Evolutionary conservation across 352 stramenopile genomes (phyloP).

Genomic region (Globisporangium lucens): DNA sequence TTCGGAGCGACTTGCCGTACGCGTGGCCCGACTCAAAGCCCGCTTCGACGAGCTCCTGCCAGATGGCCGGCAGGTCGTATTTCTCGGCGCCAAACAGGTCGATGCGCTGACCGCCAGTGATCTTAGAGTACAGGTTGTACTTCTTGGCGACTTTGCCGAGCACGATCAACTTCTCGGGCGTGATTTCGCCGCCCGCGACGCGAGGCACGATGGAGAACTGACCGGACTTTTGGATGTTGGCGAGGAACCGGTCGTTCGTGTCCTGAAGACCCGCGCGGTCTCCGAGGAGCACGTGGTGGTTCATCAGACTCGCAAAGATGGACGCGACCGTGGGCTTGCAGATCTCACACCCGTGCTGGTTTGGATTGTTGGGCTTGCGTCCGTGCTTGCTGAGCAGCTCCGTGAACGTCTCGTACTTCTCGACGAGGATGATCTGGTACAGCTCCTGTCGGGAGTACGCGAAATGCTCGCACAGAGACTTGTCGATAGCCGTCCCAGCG

Average conservation of each 20-base stretch:
- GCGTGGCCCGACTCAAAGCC: conserved; percentile 92
- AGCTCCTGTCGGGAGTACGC: conserved; percentile 87
- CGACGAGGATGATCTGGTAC: conserved; percentile 82
- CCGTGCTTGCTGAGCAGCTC: conserved; percentile 85
- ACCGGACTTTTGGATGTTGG: conserved; percentile 92
- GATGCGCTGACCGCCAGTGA: conserved; percentile 92
- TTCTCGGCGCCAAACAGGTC: conserved; percentile 92
- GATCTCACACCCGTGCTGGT: conserved; percentile 85
- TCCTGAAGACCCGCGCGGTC: conserved; percentile 83
- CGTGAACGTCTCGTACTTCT: conserved; percentile 84
- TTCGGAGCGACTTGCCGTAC: conserved; percentile 91
- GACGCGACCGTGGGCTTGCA: conserved; percentile 90
- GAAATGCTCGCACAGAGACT: conserved; percentile 91
- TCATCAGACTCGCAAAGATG: conserved; percentile 89
- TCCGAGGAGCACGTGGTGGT: conserved; percentile 82
- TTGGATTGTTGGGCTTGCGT: conserved; percentile 34
- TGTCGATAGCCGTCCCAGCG: conserved; percentile 85
- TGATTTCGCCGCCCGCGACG: conserved; percentile 89
- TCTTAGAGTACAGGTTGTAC: conserved; percentile 92
- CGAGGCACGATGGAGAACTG: conserved; percentile 92
- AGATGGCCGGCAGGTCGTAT: conserved; percentile 89
- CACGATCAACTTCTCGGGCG: conserved; percentile 87
- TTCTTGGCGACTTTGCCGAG: conserved; percentile 87
- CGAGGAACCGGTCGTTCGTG: conserved; percentile 91
- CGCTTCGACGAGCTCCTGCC: conserved; percentile 86